Evolutionary conservation across 1,284 basidiomycete genomes (phyloP), one percentile per base, ranked within the genome.

Genomic region (Lentinus polychrous): DNA sequence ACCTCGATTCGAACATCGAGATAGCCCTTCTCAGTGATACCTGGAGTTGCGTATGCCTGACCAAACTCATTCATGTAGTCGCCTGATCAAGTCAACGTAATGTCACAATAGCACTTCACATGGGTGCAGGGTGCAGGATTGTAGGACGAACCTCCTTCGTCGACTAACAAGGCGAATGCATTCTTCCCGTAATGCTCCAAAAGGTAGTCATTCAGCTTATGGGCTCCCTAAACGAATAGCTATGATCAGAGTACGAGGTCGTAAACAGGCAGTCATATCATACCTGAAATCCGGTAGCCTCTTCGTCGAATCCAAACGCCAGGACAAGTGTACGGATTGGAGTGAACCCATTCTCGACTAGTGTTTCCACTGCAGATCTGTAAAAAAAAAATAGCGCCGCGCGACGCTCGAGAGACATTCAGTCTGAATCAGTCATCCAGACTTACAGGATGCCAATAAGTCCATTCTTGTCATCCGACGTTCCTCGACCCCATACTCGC

Each of bases 281-380:
- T 49, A 74, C 75, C 11, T 72, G 68, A 33, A 69, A 55, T 2
- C 82, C 81, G 22, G 73, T 70, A 1, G 69, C 61, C 63, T 89
- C 86, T 57, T 88, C 86, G 57, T 89, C 85, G 49, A 79, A 80
- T n/a, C 86, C 86, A 45, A 78, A 81, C 1, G 78, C 75, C 22
- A 86, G 66, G 18, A 87, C 68, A 36, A 88, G 65, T 0, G 72
- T 69, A 2, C 81, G 72, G 12, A 67, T 64, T 0, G 79, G 81
- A 32, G 68, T 55, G 56, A 79, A 83, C 27, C 69, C 75, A 22
- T 61, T 63, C 47, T 73, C 67, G n/a, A 84, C 60, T 2, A 84
- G 63, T 0, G 72, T 67, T 58, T 83, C 79, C 14, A 84, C 55
- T 0, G 76, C 68, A 2, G 69, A 71, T 54, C 78, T 79, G 51